A percentile compares a stretch with the other conserved stretches of the same genome.
These are phyloP conservation scores for Cercospora sp. DNA, from an alignment of 2,329 filamentous ascomycete genomes.

Conservation along the genomic window DNA sequence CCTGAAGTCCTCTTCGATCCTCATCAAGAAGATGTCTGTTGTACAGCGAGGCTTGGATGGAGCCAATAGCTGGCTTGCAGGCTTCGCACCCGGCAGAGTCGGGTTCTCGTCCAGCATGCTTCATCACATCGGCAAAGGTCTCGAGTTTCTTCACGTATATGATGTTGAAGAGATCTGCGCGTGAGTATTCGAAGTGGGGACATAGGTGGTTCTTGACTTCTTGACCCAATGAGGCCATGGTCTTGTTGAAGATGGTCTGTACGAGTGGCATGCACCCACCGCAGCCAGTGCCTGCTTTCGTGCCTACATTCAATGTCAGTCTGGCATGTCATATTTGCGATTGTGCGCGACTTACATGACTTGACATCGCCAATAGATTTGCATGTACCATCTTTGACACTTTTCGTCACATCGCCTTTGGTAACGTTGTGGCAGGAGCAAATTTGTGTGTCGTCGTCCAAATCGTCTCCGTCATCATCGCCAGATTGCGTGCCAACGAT, in stretches of 20 bases:
- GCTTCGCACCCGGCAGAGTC: conserved; percentile 78
- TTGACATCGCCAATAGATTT: conserved; percentile 82
- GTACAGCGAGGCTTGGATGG: conserved; percentile 78
- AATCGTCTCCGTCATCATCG: conserved; percentile 75
- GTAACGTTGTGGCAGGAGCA: conserved; percentile 92
- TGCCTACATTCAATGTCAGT: conserved; percentile 43
- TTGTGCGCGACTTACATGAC: conserved; percentile 54
- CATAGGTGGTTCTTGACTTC: conserved; percentile 87
- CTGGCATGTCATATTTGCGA: neutral
- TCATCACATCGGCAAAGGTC: conserved; percentile 75
- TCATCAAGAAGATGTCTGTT: conserved; percentile 79
- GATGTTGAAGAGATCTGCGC: conserved; percentile 88
- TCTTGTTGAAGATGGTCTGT: conserved; percentile 84
- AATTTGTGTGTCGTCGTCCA: conserved; percentile 82
- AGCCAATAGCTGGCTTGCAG: conserved; percentile 80
- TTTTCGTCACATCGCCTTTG: conserved; percentile 74
- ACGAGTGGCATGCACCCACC: conserved; percentile 88
- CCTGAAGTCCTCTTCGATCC: conserved; percentile 72
- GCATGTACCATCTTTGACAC: conserved; percentile 75
- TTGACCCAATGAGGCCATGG: conserved; percentile 80
- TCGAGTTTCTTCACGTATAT: conserved; percentile 76
- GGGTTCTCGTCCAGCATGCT: conserved; percentile 68
- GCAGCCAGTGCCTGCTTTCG: conserved; percentile 87
- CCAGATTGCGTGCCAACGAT: conserved; percentile 77
- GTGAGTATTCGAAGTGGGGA: conserved; percentile 78